These are phyloP conservation scores for Closterium sp. DNA, from an alignment of 139 green algal genomes.

Conservation along the genomic window DNA sequence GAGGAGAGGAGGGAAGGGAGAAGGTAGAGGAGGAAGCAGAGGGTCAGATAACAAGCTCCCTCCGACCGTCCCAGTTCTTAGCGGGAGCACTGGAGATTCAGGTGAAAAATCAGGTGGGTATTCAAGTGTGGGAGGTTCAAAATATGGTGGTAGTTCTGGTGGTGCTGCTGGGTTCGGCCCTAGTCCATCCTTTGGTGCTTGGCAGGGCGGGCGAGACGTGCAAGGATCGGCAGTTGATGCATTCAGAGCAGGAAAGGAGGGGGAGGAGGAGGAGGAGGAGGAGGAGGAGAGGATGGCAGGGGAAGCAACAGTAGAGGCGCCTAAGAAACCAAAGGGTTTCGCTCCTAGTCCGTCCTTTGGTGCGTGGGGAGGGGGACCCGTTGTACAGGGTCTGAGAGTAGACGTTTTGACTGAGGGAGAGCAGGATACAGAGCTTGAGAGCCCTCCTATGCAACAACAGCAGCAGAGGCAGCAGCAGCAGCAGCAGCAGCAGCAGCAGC, in stretches of 20 bases:
- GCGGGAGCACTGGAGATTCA: background rate
- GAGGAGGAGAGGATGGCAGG: too few relatives aligned
- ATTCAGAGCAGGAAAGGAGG: too few relatives aligned
- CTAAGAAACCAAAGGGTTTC: background rate
- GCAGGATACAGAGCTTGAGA: background rate
- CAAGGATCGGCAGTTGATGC: too few relatives aligned
- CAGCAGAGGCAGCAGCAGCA: background rate
- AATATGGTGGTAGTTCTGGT: too few relatives aligned
- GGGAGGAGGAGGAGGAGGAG: too few relatives aligned
- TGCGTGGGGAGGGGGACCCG: background rate
- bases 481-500: background rate
- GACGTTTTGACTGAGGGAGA: background rate
- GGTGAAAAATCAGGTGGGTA: background rate
- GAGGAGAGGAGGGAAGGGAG: background rate
- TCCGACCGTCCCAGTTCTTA: background rate
- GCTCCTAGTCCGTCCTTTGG: background rate
- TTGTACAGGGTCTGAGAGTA: background rate
- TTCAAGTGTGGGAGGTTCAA: too few relatives aligned
- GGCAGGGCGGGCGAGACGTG: too few relatives aligned
- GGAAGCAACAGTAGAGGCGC: background rate
- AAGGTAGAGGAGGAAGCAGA: background rate
- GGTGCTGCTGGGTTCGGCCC: too few relatives aligned
- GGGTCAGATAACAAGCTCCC: background rate
- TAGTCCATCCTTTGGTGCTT: too few relatives aligned
- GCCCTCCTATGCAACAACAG: background rate